Conservation (phyloP, 164 flowering plant genomes). For the Aristolochia contorta region DNA sequence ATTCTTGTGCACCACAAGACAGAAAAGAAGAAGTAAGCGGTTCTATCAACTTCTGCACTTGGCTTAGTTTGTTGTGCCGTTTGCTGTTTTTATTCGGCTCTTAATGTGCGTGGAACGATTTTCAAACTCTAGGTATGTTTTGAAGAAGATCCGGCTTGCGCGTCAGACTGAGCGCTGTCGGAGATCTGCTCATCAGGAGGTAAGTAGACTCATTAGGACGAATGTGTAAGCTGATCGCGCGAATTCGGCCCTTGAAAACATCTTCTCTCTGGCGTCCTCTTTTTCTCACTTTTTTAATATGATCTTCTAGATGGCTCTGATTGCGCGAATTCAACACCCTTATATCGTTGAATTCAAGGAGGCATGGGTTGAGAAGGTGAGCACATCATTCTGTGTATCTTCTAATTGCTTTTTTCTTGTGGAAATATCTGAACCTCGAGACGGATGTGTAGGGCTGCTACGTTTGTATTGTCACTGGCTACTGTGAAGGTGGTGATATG, state of each 20-base stretch:
- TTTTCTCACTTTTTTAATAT: background rate
- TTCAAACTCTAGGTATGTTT: constrained; percentile 47
- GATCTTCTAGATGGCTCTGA: constrained; percentile 77
- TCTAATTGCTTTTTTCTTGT: background rate
- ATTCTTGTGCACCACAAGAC: constrained; percentile 82
- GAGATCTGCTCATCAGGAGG: constrained; percentile 98
- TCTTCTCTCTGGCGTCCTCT: background rate
- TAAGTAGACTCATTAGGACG: constrained; percentile 6
- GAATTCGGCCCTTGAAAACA: too few relatives aligned
- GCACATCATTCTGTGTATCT: background rate
- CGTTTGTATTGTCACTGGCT: constrained; percentile 98
- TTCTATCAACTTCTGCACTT: constrained; percentile 1
- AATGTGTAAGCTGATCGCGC: too few relatives aligned
- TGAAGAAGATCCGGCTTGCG: constrained; percentile 95
- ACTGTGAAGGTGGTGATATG: constrained; percentile 99
- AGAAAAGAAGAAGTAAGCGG: constrained; percentile 72
- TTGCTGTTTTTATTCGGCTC: background rate
- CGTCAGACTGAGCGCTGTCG: constrained; percentile 93
- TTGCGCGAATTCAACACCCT: constrained; percentile 87
- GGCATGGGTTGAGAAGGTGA: constrained; percentile 99
- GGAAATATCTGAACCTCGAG: constrained; percentile 7
- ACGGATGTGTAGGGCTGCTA: constrained; percentile 72
- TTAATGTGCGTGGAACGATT: background rate
- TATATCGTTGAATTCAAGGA: constrained; percentile 93
- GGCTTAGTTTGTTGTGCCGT: constrained; percentile 1